phyloP scores from a whole-genome alignment of 2,329 filamentous ascomycete genomes.

The Hypoxylon sp. region DNA sequence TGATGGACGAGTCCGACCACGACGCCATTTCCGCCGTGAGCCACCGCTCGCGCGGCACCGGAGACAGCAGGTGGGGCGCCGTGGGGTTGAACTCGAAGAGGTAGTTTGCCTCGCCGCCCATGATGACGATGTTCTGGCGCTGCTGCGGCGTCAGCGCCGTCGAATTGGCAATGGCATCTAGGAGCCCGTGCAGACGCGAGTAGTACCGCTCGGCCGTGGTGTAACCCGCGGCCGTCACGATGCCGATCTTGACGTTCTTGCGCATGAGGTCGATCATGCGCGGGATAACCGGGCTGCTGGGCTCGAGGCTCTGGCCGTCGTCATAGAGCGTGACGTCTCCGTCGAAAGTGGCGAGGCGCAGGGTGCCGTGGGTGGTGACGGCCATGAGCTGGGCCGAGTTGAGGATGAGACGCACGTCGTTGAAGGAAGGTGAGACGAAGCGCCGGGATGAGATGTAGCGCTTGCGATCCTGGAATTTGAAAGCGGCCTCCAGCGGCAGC shows the following conservation, averaged over 20 bases:
- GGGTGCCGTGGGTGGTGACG: constrained; percentile 78
- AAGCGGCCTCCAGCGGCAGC: constrained; percentile 88
- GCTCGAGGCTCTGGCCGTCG: constrained; percentile 84
- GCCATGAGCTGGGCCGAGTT: constrained; percentile 97
- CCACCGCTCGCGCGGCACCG: constrained; percentile 78
- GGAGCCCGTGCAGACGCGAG: constrained; percentile 85
- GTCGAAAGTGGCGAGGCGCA: constrained; percentile 94
- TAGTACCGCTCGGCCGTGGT: constrained; percentile 90
- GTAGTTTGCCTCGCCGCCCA: constrained; percentile 97
- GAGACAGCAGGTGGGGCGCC: constrained; percentile 76
- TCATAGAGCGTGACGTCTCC: constrained; percentile 97
- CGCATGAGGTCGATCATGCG: constrained; percentile 78
- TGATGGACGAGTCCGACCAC: constrained; percentile 84
- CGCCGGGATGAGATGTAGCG: constrained; percentile 91
- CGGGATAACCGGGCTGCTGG: constrained; percentile 82
- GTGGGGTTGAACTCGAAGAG: constrained; percentile 83
- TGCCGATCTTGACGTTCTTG: constrained; percentile 87
- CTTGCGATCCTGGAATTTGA: constrained; percentile 88
- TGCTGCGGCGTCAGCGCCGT: constrained; percentile 73
- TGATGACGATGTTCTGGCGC: constrained; percentile 86
- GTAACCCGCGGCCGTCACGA: constrained; percentile 97
- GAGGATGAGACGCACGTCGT: constrained; percentile 91
- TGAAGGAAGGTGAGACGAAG: constrained; percentile 97
- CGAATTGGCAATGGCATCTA: constrained; percentile 80
- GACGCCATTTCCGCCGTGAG: constrained; percentile 82